Evolutionary conservation across 2,329 filamentous ascomycete genomes (phyloP), one percentile per base, ranked within the genome.

Genomic region (Helotiales sp.): DNA sequence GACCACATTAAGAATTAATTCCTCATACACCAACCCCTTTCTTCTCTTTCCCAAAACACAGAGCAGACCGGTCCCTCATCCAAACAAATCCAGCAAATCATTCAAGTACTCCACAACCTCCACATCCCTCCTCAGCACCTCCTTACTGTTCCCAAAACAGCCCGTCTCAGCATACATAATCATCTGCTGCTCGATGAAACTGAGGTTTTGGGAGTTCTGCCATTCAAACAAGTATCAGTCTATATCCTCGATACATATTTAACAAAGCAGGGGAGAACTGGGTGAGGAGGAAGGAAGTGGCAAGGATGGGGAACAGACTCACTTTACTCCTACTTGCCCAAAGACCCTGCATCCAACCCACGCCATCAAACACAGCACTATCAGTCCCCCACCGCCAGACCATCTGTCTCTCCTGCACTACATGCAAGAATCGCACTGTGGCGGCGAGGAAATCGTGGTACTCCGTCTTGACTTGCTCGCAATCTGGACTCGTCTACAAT

Each of bases 81-180:
- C 22, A 54, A 77, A 76, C 26, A 55, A 54, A 71, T 77, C 76
- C 47, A 77, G 70, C 60, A 78, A 69, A 64, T 77, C 75, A 71
- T 78, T 78, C 67, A 78, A 49, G 61, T 73, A 77, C 68, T 78
- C 76, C 62, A 78, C 76, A 20, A 78, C 67, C 71, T 78, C 76
- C 8, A 78, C 74, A 63, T 73, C 74, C 32, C 73, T 69, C 57
- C 71, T 73, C 57, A 78, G 40, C 22, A 78, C 75, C 67, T 77
- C 76, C 22, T 75, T 66, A 45, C 69, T 75, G 54, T 73, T 73
- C 17, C 65, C 68, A 68, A 77, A 77, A 68, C 76, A 78, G 3
- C 67, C 63, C 15, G 72, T 74, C 8, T 63, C 52, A 24, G 43
- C 57, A 70, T 76, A 77, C 24, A 76, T 60, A 20, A 26, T 64